Evolutionary conservation across 495 filamentous ascomycete species (phyloP).

Genomic region (Echria macrotheca): DNA sequence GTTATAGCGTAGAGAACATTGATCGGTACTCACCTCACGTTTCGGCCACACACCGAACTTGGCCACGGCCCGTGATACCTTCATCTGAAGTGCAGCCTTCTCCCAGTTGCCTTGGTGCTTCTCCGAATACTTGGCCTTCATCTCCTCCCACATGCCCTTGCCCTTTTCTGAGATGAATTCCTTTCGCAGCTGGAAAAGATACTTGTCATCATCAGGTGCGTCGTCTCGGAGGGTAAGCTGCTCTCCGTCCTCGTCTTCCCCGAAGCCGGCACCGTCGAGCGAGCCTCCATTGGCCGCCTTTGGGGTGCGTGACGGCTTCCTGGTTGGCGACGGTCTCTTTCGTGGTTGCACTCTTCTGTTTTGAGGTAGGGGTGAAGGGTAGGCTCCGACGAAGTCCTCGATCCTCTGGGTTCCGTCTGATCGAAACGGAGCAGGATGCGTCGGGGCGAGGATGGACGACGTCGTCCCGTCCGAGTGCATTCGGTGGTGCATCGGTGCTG

Average conservation of each 20-base stretch:
- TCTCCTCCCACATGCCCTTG: constrained; percentile 49
- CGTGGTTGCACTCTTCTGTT: neutral
- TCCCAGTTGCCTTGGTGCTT: constrained; percentile 34
- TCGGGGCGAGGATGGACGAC: constrained; percentile 15
- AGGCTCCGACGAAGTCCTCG: constrained; percentile 25
- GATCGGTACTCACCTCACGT: constrained; percentile 32
- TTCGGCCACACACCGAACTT: constrained; percentile 41
- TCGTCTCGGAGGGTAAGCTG: constrained; percentile 33
- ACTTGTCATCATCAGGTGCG: constrained; percentile 44
- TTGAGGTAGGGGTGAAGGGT: constrained; percentile 8
- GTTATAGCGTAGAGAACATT: neutral
- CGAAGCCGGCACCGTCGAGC: neutral
- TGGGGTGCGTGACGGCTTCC: constrained; percentile 19
- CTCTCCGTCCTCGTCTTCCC: constrained; percentile 16
- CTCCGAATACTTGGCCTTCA: constrained; percentile 40
- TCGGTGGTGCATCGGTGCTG: constrained; percentile 22
- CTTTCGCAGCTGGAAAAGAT: constrained; percentile 38
- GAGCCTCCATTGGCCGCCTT: constrained; percentile 19
- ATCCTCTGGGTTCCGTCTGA: constrained; percentile 16
- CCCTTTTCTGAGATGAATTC: constrained; percentile 41
- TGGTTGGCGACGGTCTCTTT: constrained; percentile 10
- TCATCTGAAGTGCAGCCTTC: constrained; percentile 46
- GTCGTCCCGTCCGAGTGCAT: constrained; percentile 19
- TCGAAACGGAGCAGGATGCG: constrained; percentile 22
- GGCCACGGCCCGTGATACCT: constrained; percentile 40